Base-by-base conservation (phyloP, 768 basidiomycete genomes). In the Suillus tomentosus region DNA sequence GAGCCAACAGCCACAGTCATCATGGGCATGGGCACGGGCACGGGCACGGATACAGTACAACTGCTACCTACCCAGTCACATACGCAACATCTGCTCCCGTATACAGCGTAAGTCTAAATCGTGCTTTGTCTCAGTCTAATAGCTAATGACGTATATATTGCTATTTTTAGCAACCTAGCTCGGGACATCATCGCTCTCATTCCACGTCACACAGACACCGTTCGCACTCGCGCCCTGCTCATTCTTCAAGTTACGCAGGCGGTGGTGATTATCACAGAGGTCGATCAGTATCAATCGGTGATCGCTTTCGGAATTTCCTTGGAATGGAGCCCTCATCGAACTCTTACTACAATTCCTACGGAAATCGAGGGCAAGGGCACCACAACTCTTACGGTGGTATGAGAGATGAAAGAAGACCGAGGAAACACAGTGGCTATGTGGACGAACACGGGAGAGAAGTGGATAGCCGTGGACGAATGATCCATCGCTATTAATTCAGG, bases 261-360 rank as follows among this genome's bases (percentile, higher is more conserved):
- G 50, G 31, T 6, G 57, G 42, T 31, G 57, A 58, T 19, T 48
- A 73, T 15, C 50, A 68, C n/a, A 24, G 60, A 5, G 48, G 42
- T 0, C 70, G 72, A 11, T 31, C 72, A 27, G 63, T 70, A 3
- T 73, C 75, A 17, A 31, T 81, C 4, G 68, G 77, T 37, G 79
- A 79, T 47, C 81, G 81, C 63, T 65, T 81, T 48, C 78, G 77
- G 59, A 62, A 70, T 36, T 74, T 80, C 64, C 76, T 81, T 63
- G 80, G 80, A 61, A 56, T 77, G 2, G 70, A 72, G 39, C 63
- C 50, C 1, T 13, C 71, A 22, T 37, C 63, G 61, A 17, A 19
- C 58, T n/a, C 39, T 64, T 15, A 64, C 15, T 66, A 68, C 59
- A 51, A 66, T 65, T 62, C 62, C 42, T 39, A 67, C 40, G 31